phyloP scores from a whole-genome alignment of 83 land plant genomes.

The Larix sibirica region DNA sequence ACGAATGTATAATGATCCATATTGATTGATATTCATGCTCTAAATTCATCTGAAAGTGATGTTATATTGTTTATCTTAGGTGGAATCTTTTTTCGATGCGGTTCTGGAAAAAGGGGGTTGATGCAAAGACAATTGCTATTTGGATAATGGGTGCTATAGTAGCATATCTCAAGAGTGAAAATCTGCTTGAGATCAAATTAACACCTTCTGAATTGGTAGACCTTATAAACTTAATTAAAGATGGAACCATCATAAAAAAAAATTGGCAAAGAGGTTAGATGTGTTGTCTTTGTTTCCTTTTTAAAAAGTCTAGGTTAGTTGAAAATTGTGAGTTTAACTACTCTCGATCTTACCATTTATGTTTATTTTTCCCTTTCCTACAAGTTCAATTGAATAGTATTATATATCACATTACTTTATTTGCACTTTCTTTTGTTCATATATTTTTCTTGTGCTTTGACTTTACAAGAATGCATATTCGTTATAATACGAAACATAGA shows the following conservation, averaged over 20 bases:
- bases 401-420: background rate
- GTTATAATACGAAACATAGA: background rate
- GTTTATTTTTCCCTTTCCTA: background rate
- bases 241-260: slow-evolving; percentile 91
- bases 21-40: background rate
- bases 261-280: slow-evolving; percentile 92
- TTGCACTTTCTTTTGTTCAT: background rate
- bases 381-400: background rate
- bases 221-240: slow-evolving; percentile 83
- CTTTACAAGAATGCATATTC: background rate
- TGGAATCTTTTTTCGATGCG: slow-evolving; percentile 83
- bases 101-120: slow-evolving; percentile 70
- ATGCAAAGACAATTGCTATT: slow-evolving; percentile 83
- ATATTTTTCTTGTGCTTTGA: background rate
- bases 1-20: background rate
- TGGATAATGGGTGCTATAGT: slow-evolving; percentile 99
- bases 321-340: background rate
- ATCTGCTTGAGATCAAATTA: slow-evolving; percentile 70
- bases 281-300: background rate
- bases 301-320: background rate
- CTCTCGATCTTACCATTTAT: background rate
- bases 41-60: background rate
- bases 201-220: slow-evolving; percentile 74
- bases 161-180: slow-evolving; percentile 83
- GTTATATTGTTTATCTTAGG: slow-evolving; percentile 41